Evolutionary conservation across 2,329 filamentous ascomycete species (phyloP).

Genomic region (Hypoxylon sp.): DNA sequence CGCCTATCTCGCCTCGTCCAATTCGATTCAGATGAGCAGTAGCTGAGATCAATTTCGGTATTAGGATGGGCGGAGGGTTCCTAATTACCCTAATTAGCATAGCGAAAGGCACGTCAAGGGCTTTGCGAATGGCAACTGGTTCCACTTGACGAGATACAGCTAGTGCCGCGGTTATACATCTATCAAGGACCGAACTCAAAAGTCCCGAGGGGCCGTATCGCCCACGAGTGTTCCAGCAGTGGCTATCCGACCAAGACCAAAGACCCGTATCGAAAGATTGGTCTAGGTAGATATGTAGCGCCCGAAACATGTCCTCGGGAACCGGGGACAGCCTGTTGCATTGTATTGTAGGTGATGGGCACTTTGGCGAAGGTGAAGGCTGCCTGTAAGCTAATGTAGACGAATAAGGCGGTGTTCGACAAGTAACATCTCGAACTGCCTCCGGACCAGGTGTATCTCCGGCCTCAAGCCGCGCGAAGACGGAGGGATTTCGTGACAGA

Average conservation of each 20-base stretch:
- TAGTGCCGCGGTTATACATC: constrained; percentile 51
- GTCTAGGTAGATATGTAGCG: constrained; percentile 44
- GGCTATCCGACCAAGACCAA: constrained; percentile 46
- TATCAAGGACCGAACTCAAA: constrained; percentile 50
- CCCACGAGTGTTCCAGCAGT: constrained; percentile 49
- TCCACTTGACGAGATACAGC: constrained; percentile 51
- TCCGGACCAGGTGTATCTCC: constrained; percentile 48
- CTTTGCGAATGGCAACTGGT: constrained; percentile 44
- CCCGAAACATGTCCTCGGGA: constrained; percentile 44
- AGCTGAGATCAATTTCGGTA: constrained; percentile 49
- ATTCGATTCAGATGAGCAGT: constrained; percentile 47
- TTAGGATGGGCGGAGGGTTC: constrained; percentile 50
- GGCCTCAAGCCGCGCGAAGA: constrained; percentile 50
- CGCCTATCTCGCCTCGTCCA: constrained; percentile 49
- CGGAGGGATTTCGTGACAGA: constrained; percentile 51
- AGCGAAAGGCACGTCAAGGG: constrained; percentile 50
- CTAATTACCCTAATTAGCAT: constrained; percentile 51
- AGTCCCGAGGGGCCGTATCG: constrained; percentile 49
- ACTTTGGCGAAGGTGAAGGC: constrained; percentile 15
- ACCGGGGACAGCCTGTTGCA: constrained; percentile 34
- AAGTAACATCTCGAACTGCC: constrained; percentile 51
- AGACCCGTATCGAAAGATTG: constrained; percentile 44
- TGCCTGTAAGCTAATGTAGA: constrained; percentile 7
- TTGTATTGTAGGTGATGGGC: constrained; percentile 19
- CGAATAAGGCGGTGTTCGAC: constrained; percentile 44